Conservation (phyloP, 2,329 filamentous ascomycete genomes). For the Ophiostoma sp. region DNA sequence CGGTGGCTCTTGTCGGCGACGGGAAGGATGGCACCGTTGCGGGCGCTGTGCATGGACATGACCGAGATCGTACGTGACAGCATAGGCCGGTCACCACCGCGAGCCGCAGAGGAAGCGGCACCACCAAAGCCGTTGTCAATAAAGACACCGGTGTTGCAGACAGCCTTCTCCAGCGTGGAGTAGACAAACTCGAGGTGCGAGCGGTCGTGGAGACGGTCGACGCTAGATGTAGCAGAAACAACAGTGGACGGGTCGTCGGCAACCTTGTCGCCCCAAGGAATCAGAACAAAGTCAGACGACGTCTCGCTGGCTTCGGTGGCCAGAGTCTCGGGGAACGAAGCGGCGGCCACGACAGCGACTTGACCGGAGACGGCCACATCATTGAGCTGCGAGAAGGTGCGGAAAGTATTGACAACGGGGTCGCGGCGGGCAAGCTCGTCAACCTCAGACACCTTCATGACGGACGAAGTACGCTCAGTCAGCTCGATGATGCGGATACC, state of each 20-base stretch:
- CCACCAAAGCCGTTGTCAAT: slow-evolving; percentile 64
- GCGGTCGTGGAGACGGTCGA: slow-evolving; percentile 62
- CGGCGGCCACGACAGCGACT: slow-evolving; percentile 75
- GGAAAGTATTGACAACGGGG: slow-evolving; percentile 87
- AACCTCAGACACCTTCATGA: slow-evolving; percentile 87
- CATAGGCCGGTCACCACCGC: slow-evolving; percentile 40
- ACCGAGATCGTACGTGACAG: slow-evolving; percentile 54
- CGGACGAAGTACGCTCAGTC: slow-evolving; percentile 88
- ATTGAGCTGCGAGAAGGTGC: slow-evolving; percentile 80
- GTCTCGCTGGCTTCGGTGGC: slow-evolving; percentile 69
- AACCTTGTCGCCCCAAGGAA: slow-evolving; percentile 87
- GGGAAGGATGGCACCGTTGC: slow-evolving; percentile 58
- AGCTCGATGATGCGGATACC: slow-evolving; percentile 84
- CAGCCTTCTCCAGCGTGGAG: slow-evolving; percentile 61
- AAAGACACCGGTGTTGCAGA: slow-evolving; percentile 73
- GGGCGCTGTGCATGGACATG: slow-evolving; percentile 60
- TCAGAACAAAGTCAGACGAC: slow-evolving; percentile 70
- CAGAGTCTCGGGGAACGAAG: slow-evolving; percentile 76
- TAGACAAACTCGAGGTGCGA: slow-evolving; percentile 74
- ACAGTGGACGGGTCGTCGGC: slow-evolving; percentile 59
- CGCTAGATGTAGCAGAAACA: slow-evolving; percentile 44
- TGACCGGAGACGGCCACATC: slow-evolving; percentile 80
- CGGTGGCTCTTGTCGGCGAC: slow-evolving; percentile 72
- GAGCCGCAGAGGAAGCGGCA: slow-evolving; percentile 1
- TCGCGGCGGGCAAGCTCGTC: slow-evolving; percentile 70